Evolutionary conservation across 2,329 filamentous ascomycete species (phyloP), one percentile per base, ranked within the genome.

Genomic region (Colletotrichum lini): DNA sequence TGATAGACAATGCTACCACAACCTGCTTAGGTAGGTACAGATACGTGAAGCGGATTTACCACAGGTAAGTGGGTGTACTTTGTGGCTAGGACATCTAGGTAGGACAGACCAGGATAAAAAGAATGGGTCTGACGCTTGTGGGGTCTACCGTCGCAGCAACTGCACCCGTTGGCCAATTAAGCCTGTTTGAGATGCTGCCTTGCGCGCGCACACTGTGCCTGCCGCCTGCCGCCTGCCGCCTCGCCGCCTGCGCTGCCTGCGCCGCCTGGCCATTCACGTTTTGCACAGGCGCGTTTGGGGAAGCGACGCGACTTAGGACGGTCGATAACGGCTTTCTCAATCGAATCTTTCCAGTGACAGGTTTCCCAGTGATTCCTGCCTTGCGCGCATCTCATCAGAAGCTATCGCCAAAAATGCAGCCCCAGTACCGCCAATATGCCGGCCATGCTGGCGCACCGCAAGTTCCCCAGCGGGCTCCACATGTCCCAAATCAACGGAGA

Each of bases 381-480:
- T 44, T 49, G 26, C 58, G 53, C 58, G 49, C 49, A 26, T 50
- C 42, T 18, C 35, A 35, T 21, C 45, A 49, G n/a, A 44, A 56
- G 59, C 35, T 49, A 60, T 38, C 72, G 50, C 49, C 77, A 83
- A 77, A 52, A 76, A 89, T 89, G 87, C 87, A 89, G 81, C 81
- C 82, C 69, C 85, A 87, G 74, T 89, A 86, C 77, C 86, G 87
- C 73, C 80, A 80, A 66, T 88, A 86, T 79, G 82, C 84, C 77
- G 26, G 63, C 50, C 67, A 73, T 57, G 70, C 66, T 50, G 67
- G 64, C 58, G 64, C 62, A 44, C 56, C 63, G 47, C 86, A 86
- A 79, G 81, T 82, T 75, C 82, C 85, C 73, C 86, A 86, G 77
- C 81, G 86, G 74, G 82, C 84, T 74, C 82, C 85, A 74, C 86